These are phyloP conservation scores for Zopfochytrium polystomum DNA, from an alignment of 371 early-diverging fungal species.

Conservation along the genomic window DNA sequence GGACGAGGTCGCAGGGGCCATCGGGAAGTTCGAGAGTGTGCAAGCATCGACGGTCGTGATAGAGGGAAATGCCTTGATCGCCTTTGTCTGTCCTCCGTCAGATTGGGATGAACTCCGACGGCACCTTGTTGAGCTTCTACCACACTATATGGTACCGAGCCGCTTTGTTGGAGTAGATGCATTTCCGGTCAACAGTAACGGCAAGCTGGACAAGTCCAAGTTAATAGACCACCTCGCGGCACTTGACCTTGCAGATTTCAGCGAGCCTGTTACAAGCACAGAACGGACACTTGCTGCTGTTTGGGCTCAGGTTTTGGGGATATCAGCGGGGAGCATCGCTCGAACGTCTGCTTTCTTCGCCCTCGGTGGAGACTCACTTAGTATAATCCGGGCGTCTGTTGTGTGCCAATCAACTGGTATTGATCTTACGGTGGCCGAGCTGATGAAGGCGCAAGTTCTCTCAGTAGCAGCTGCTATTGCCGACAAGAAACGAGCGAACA, in stretches of 20 bases:
- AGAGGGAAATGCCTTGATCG: constrained; percentile 8
- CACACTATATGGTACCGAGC: constrained; percentile 33
- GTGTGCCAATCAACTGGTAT: too few relatives aligned
- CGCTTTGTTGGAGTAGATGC: constrained; percentile 14
- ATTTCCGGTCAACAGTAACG: constrained; percentile 27
- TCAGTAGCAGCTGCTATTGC: too few relatives aligned
- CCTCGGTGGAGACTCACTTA: constrained; percentile 31
- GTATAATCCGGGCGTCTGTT: constrained; percentile 20
- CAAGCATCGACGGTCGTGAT: constrained; percentile 19
- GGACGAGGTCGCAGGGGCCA: constrained; percentile 35
- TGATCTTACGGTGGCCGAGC: too few relatives aligned
- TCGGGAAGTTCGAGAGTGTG: constrained; percentile 10
- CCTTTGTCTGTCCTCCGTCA: constrained; percentile 25
- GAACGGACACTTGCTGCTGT: constrained; percentile 2
- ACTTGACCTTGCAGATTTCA: neutral
- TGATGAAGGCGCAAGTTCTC: too few relatives aligned
- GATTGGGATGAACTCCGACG: neutral
- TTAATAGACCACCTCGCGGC: too few relatives aligned
- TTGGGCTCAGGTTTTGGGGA: neutral
- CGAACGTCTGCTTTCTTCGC: constrained; percentile 24
- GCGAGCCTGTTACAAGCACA: too few relatives aligned
- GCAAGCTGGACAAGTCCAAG: constrained; percentile 18
- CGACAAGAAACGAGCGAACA: too few relatives aligned
- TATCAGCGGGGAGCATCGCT: neutral
- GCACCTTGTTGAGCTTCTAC: constrained; percentile 22